These are phyloP conservation scores for Gleditsia sinensis DNA, from an alignment of 306 rosid species.

Conservation along the genomic window DNA sequence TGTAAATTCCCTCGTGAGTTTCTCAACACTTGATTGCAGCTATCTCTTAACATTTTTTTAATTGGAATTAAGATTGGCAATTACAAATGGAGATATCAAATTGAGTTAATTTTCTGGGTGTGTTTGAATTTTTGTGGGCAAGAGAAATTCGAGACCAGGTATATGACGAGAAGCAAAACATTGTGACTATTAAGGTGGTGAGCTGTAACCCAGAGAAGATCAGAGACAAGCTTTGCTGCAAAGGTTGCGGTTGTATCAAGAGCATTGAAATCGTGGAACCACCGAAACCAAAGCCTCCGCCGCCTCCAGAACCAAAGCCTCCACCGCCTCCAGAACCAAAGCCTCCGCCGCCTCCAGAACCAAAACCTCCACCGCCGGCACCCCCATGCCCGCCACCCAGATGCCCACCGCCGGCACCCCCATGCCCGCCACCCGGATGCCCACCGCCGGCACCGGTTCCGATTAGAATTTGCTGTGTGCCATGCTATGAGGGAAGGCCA, in stretches of 20 bases:
- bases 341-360: not conserved
- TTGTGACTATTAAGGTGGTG: constrained; percentile 64
- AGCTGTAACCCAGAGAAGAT: constrained; percentile 82
- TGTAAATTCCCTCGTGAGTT: constrained; percentile 82
- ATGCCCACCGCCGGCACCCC: constrained; percentile 4
- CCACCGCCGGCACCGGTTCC: constrained; percentile 41
- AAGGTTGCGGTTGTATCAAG: constrained; percentile 56
- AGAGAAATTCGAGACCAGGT: constrained; percentile 85
- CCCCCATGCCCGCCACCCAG: constrained; percentile 4
- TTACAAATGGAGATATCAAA: constrained; percentile 17
- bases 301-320: not conserved
- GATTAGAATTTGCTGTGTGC: constrained; percentile 25
- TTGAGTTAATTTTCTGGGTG: constrained; percentile 37
- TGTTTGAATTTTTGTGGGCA: constrained; percentile 49
- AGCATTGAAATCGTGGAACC: constrained; percentile 69
- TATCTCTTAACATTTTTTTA: not conserved
- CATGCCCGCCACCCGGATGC: not conserved
- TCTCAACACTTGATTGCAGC: not conserved
- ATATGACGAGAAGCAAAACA: constrained; percentile 67
- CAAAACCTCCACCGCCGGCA: not conserved
- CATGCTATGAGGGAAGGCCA: constrained; percentile 37
- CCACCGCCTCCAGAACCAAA: not conserved
- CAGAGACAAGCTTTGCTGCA: constrained; percentile 58
- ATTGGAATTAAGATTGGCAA: not conserved
- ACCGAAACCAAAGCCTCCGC: constrained; percentile 37